Conservation (phyloP, 2,329 filamentous ascomycete species). For the Fusarium nodosum region DNA sequence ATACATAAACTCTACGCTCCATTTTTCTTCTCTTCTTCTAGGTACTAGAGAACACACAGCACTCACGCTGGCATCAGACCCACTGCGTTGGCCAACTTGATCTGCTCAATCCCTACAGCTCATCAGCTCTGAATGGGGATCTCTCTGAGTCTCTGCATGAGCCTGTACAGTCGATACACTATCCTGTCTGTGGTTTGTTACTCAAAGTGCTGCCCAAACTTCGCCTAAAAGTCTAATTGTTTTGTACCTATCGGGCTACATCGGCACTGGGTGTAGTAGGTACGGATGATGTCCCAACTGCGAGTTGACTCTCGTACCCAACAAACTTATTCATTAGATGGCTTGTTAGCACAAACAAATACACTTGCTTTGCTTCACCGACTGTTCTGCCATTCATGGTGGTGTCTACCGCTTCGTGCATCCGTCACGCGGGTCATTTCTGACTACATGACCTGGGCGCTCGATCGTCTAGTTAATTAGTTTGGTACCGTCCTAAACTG, state of each 20-base stretch:
- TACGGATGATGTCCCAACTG: not conserved
- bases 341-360: constrained; percentile 8
- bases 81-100: not conserved
- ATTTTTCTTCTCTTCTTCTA: constrained; percentile 2
- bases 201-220: constrained; percentile 20
- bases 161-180: not conserved
- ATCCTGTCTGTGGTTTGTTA: constrained; percentile 4
- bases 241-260: not conserved
- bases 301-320: constrained; percentile 9
- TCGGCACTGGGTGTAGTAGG: constrained; percentile 11
- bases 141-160: not conserved
- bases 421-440: constrained; percentile 25
- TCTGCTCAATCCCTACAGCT: not conserved
- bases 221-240: constrained; percentile 48
- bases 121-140: not conserved
- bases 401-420: constrained; percentile 15
- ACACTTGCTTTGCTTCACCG: constrained; percentile 29
- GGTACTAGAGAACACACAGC: not conserved
- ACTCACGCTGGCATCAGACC: not conserved
- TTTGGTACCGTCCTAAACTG: constrained; percentile 31
- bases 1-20: constrained; percentile 34
- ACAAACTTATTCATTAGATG: constrained; percentile 9
- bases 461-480: constrained; percentile 24
- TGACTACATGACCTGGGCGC: constrained; percentile 16
- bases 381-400: constrained; percentile 19